Conservation (phyloP, 2,329 filamentous ascomycete genomes). For the Aspergillus sergii region DNA sequence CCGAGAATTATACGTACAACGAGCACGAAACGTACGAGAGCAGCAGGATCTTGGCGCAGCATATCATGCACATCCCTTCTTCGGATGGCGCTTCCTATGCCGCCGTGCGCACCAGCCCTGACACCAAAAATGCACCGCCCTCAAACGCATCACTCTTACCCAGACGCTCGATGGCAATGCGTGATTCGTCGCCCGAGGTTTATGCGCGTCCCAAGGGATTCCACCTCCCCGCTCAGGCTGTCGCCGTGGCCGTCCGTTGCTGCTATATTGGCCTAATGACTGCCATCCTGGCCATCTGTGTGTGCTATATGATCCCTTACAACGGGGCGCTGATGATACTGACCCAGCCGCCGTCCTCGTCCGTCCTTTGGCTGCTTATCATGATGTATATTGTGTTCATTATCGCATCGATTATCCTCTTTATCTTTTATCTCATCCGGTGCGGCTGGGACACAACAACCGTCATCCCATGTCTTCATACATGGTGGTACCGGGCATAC, state of each 20-base stretch:
- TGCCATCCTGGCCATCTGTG: neutral
- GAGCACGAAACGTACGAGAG: conserved; percentile 2
- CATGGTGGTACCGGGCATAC: conserved; percentile 11
- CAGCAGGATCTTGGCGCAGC: neutral
- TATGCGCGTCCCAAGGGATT: neutral
- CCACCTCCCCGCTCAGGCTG: neutral
- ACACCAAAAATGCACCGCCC: neutral
- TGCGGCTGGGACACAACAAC: conserved; percentile 1
- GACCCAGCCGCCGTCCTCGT: neutral
- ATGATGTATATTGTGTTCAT: conserved; percentile 3
- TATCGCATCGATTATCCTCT: neutral
- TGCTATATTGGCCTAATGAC: neutral
- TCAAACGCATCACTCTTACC: neutral
- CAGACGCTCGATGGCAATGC: neutral
- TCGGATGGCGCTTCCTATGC: neutral
- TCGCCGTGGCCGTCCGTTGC: neutral
- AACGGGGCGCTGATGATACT: neutral
- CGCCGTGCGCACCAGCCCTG: neutral
- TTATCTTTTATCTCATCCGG: conserved; percentile 2
- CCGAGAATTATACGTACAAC: conserved; percentile 3
- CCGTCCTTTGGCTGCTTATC: neutral
- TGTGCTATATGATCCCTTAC: conserved; percentile 5
- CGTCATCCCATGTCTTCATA: conserved; percentile 3
- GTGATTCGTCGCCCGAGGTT: neutral
- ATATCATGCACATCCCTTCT: neutral